Evolutionary conservation across 257 asterid species (phyloP).

Genomic region (Lantana camara): DNA sequence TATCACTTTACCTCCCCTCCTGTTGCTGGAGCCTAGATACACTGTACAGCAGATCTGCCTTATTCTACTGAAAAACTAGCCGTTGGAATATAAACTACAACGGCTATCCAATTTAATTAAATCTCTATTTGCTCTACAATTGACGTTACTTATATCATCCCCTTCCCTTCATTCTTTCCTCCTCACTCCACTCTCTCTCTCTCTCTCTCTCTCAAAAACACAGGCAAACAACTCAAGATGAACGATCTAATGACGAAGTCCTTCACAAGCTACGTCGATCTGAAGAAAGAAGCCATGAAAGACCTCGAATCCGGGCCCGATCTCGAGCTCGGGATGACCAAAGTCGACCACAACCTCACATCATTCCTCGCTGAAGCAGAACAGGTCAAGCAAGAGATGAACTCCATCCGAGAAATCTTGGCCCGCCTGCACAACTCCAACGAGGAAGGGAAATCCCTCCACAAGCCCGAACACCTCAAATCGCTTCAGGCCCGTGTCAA

Average conservation of each 20-base stretch:
- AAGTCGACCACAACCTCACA: constrained; percentile 61
- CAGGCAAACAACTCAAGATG: constrained; percentile 46
- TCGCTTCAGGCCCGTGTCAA: constrained; percentile 52
- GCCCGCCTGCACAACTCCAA: constrained; percentile 54
- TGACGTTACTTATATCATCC: not conserved
- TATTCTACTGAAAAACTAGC: constrained; percentile 46
- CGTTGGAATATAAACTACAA: constrained; percentile 43
- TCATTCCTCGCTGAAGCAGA: constrained; percentile 82
- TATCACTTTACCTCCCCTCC: not conserved
- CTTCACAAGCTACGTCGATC: constrained; percentile 89
- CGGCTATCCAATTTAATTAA: constrained; percentile 50
- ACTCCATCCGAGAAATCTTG: constrained; percentile 59
- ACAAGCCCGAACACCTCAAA: constrained; percentile 83
- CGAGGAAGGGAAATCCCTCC: constrained; percentile 64
- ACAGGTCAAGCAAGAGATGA: constrained; percentile 67
- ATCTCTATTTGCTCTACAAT: constrained; percentile 30
- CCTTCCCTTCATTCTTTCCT: not conserved
- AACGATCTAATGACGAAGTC: constrained; percentile 94
- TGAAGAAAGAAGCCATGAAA: constrained; percentile 84
- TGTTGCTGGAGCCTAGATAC: not conserved
- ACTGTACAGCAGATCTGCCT: constrained; percentile 11
- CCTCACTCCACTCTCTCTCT: not conserved
- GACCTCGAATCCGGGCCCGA: constrained; percentile 58
- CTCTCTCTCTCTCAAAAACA: constrained; percentile 14
- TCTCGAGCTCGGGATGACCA: constrained; percentile 66